Evolutionary conservation across 495 filamentous ascomycete genomes (phyloP).

Genomic region (Penicillium odoratum): DNA sequence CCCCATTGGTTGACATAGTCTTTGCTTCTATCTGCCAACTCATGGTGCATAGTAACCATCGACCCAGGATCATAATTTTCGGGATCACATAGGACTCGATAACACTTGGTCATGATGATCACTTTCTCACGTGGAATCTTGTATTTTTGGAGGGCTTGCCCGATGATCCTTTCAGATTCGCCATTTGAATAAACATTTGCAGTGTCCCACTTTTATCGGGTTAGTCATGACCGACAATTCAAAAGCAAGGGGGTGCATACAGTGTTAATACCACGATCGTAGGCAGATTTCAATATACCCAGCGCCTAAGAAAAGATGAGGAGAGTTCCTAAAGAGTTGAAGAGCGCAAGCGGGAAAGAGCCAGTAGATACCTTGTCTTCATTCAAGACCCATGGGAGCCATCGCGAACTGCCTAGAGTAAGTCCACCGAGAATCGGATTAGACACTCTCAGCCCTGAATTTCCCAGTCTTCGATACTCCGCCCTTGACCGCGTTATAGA

Average conservation of each 20-base stretch:
- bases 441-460: constrained; percentile 66
- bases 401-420: constrained; percentile 57
- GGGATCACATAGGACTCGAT: constrained; percentile 44
- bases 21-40: no score
- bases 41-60: no score
- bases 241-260: no score
- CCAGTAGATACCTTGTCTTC: constrained; percentile 61
- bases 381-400: constrained; percentile 61
- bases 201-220: constrained; percentile 28
- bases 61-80: no score
- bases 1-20: no score
- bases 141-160: constrained; percentile 67
- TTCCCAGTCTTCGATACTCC: constrained; percentile 48
- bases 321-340: no score
- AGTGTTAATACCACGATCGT: no score
- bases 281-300: no score
- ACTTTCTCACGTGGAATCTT: constrained; percentile 70
- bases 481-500: no score
- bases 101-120: constrained; percentile 71
- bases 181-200: constrained; percentile 68
- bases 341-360: constrained; percentile 42
- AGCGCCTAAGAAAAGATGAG: no score
- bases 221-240: no score
- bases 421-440: constrained; percentile 68
- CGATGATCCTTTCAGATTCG: constrained; percentile 64